phyloP scores from a whole-genome alignment of 23 red algal genomes.

The Porphyridium purpureum region DNA sequence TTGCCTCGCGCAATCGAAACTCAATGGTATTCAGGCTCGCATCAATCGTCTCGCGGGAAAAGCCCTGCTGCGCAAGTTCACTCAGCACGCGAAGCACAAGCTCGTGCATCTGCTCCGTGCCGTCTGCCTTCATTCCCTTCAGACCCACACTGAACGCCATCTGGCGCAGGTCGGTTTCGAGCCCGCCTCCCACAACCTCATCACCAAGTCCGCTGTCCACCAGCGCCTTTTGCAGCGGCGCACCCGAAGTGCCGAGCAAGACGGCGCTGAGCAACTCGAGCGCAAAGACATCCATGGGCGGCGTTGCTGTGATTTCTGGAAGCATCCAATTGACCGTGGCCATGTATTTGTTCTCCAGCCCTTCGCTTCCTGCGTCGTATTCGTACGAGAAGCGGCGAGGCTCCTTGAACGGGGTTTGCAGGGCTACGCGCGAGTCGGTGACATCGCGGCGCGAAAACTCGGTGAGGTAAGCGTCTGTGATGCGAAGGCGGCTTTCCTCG shows the following conservation, averaged over 20 bases:
- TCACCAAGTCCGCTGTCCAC: slow-evolving; percentile 82
- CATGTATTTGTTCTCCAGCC: slow-evolving; percentile 66
- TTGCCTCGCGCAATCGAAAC: slow-evolving; percentile 83
- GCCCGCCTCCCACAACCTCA: slow-evolving; percentile 72
- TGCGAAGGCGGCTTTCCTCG: slow-evolving; percentile 63
- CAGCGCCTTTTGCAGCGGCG: slow-evolving; percentile 76
- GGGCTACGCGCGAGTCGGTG: slow-evolving; percentile 11
- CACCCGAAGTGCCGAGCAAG: slow-evolving; percentile 43
- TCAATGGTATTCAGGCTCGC: slow-evolving; percentile 87
- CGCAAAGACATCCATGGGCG: slow-evolving; percentile 28
- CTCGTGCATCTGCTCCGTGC: slow-evolving; percentile 27
- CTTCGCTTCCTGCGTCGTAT: slow-evolving; percentile 61
- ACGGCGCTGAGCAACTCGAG: slow-evolving; percentile 61
- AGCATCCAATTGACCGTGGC: slow-evolving; percentile 93
- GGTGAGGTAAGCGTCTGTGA: slow-evolving; percentile 51
- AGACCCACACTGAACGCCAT: slow-evolving; percentile 81
- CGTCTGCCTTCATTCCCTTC: slow-evolving; percentile 61
- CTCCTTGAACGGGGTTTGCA: slow-evolving; percentile 45
- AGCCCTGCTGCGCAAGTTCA: slow-evolving; percentile 32
- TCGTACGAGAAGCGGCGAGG: slow-evolving; percentile 41
- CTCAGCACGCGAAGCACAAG: slow-evolving; percentile 44
- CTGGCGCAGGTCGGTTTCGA: slow-evolving; percentile 77
- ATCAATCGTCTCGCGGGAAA: slow-evolving; percentile 55
- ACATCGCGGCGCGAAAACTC: slow-evolving; percentile 31
- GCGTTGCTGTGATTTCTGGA: background rate